phyloP scores from a whole-genome alignment of 305 asterid genomes.

The Fraxinus dipetala region DNA sequence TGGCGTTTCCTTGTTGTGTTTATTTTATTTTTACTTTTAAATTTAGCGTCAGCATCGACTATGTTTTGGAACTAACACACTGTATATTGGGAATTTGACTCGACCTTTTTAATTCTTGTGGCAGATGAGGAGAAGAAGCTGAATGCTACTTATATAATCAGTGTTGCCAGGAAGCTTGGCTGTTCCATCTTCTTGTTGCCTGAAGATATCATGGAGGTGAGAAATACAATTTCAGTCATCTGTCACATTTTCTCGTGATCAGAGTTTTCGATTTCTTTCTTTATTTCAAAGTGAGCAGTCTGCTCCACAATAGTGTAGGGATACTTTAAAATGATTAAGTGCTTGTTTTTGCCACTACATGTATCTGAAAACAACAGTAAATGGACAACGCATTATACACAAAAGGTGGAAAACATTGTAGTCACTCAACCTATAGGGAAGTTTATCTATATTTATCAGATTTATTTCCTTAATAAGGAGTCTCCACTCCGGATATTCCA shows the following conservation, averaged over 20 bases:
- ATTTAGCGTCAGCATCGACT: not conserved
- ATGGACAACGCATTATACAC: not conserved
- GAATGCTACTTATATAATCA: conserved; percentile 93
- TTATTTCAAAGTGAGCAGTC: not conserved
- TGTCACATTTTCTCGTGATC: conserved; percentile 1
- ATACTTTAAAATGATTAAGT: not conserved
- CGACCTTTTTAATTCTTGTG: conserved; percentile 16
- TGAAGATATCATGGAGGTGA: conserved; percentile 94
- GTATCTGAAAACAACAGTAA: not conserved
- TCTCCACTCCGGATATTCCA: not conserved
- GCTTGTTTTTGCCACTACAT: not conserved
- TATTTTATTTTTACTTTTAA: not conserved
- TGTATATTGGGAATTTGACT: conserved; percentile 10
- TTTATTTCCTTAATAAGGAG: not conserved
- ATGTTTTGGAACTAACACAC: not conserved
- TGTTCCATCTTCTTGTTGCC: conserved; percentile 96
- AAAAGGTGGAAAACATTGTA: not conserved
- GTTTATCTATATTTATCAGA: not conserved
- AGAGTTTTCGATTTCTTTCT: not conserved
- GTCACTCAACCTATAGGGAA: not conserved
- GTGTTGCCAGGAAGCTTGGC: conserved; percentile 96
- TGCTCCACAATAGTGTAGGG: not conserved
- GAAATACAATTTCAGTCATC: conserved; percentile 19
- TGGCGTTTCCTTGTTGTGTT: not conserved
- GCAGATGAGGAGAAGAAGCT: conserved; percentile 88